Conservation (phyloP, 805 yeast species). For the Saccharomycopsis oosterbeekiorum region DNA sequence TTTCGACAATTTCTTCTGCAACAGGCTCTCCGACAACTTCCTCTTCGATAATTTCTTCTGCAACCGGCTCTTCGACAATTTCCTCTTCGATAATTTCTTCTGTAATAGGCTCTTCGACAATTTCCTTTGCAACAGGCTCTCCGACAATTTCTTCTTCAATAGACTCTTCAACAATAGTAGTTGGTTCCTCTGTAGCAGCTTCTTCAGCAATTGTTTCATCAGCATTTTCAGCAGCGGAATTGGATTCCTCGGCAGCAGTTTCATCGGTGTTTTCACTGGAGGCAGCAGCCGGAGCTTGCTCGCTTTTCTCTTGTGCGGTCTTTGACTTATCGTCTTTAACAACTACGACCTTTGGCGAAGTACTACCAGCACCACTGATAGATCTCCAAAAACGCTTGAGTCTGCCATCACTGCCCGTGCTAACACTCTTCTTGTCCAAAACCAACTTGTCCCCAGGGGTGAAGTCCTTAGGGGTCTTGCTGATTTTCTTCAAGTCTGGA, state of each 20-base stretch:
- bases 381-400: neutral
- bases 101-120: neutral
- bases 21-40: neutral
- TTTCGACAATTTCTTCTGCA: slow-evolving; percentile 1
- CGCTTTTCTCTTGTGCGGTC: neutral
- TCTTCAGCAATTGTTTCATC: neutral
- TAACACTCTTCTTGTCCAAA: slow-evolving; percentile 3
- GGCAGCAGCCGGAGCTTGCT: neutral
- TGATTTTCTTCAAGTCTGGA: slow-evolving; percentile 16
- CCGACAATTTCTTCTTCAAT: neutral
- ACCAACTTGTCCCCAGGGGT: slow-evolving; percentile 13
- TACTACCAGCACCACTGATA: neutral
- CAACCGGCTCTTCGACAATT: no score
- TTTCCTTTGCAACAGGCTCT: neutral
- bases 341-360: neutral
- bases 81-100: neutral
- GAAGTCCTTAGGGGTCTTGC: slow-evolving; percentile 16
- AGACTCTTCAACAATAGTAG: neutral
- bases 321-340: neutral
- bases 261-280: neutral
- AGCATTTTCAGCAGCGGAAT: neutral
- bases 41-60: neutral
- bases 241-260: slow-evolving; percentile 1
- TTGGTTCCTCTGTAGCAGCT: neutral
- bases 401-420: neutral